These are phyloP conservation scores for Chlamydomonas schloesseri DNA, from an alignment of 139 green algal species.

Conservation along the genomic window DNA sequence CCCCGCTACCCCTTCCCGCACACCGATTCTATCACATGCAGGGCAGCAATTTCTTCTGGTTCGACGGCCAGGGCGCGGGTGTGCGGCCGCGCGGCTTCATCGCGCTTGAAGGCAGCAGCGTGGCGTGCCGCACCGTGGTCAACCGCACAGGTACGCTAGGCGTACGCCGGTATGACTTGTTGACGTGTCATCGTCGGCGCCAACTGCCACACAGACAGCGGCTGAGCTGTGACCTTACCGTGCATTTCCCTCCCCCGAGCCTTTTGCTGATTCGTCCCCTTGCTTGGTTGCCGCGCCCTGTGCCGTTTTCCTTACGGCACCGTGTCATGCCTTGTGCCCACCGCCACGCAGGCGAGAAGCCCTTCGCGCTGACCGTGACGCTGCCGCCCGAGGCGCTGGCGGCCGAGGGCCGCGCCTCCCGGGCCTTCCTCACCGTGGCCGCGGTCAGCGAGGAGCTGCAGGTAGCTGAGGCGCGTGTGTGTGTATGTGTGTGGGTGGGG, in stretches of 20 bases:
- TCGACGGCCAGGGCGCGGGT: conserved; percentile 5
- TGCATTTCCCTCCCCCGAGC: too few relatives aligned
- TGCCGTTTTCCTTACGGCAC: too few relatives aligned
- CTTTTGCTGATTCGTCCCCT: too few relatives aligned
- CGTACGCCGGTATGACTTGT: too few relatives aligned
- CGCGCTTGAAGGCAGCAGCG: not conserved
- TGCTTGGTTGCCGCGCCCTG: too few relatives aligned
- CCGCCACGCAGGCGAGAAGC: too few relatives aligned
- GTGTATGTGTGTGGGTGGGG: not conserved
- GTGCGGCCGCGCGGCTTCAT: conserved; percentile 1
- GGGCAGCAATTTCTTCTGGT: conserved; percentile 47
- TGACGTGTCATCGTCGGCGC: too few relatives aligned
- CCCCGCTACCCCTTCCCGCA: too few relatives aligned
- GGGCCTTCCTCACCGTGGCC: not conserved
- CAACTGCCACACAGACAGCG: too few relatives aligned
- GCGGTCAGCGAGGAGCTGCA: conserved; percentile 40
- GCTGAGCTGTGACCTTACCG: too few relatives aligned
- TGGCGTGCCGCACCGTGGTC: conserved; percentile 10
- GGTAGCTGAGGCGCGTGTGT: not conserved
- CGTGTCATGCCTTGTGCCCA: too few relatives aligned
- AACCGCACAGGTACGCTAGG: conserved; percentile 18
- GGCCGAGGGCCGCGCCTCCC: not conserved
- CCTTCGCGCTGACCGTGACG: not conserved
- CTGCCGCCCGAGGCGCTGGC: not conserved
- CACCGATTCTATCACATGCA: too few relatives aligned